These are phyloP conservation scores for Phyllosticta paracitricarpa DNA, from an alignment of 2,329 filamentous ascomycete species.

Conservation along the genomic window DNA sequence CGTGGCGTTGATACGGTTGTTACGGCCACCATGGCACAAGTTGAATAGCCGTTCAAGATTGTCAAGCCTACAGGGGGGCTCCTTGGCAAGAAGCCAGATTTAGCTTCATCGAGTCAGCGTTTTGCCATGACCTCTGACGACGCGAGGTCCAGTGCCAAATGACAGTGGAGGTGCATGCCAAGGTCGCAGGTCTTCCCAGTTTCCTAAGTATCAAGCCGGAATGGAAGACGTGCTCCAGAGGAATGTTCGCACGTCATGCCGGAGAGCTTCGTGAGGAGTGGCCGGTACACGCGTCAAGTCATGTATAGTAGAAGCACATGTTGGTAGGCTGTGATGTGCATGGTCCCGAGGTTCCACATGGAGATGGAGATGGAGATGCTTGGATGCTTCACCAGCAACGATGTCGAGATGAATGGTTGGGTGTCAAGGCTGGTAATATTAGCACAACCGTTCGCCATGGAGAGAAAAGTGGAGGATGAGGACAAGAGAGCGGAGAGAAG, in stretches of 20 bases:
- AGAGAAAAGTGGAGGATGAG: background rate
- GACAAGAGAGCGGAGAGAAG: no score
- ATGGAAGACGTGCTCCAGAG: background rate
- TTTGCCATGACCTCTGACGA: background rate
- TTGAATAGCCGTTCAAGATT: background rate
- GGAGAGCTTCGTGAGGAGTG: background rate
- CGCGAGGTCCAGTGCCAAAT: background rate
- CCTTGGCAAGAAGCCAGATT: background rate
- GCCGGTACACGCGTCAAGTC: background rate
- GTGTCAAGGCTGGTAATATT: background rate
- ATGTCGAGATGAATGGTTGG: background rate
- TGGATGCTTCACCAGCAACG: background rate
- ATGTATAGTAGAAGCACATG: background rate
- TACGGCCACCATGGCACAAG: background rate
- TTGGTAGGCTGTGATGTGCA: background rate
- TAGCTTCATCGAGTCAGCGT: background rate
- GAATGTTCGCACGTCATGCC: background rate
- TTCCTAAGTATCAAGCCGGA: background rate
- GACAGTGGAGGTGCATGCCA: background rate
- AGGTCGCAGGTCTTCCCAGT: background rate
- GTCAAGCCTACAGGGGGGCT: background rate
- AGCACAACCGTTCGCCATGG: no score
- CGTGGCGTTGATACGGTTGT: background rate
- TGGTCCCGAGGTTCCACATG: background rate
- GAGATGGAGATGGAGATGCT: background rate